Evolutionary conservation across 176 grass and related monocot genomes (phyloP), one percentile per base, ranked within the genome.

Genomic region (Cenchrus fungigraminus): DNA sequence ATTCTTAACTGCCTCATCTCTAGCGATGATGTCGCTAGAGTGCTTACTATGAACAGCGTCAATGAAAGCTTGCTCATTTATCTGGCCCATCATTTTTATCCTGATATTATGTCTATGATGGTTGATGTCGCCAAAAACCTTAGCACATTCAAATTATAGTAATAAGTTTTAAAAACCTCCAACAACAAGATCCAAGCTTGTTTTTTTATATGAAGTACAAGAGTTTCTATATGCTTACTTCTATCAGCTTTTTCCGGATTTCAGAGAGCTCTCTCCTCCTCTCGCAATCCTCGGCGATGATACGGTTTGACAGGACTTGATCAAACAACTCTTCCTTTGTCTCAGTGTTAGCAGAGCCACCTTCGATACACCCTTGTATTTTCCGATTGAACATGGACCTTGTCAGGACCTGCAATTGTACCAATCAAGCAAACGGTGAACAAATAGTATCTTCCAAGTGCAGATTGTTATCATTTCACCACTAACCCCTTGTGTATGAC

Each of bases 11-110:
- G 47, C 71, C 71, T 53, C 25, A 3, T 17, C 25, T 74, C 17
- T 52, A 9, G 47, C 22, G 12, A 53, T 32, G 12, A 53, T 32
- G 6, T 54, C 4, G 4, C 10, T 52, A 51, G 46, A n/a, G 46
- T 73, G 12, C 12, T 73, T 12, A 29, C n/a, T 13, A 73, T 4
- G n/a, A 10, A 46, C 22, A 31, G 22, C 47, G 25, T 74, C 49
- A 2, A 74, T 13, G 71, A 74, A 74, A 15, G 71, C 49, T 74
- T 32, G 49, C 25, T 40, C 16, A 53, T 32, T 31, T 53, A 74
- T 74, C 49, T 74, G 12, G 6, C 71, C 71, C 47, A 74, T 74
- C 47, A 53, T 74, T 54, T 54, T 74, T 53, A 74, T 74, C 47
- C 47, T 53, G 47, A 74, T 54, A 74, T 0, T 32, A 6, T 32